Evolutionary conservation across 352 stramenopile species (phyloP), one percentile per base, ranked within the genome.

Genomic region (Phytophthora cryptogea): DNA sequence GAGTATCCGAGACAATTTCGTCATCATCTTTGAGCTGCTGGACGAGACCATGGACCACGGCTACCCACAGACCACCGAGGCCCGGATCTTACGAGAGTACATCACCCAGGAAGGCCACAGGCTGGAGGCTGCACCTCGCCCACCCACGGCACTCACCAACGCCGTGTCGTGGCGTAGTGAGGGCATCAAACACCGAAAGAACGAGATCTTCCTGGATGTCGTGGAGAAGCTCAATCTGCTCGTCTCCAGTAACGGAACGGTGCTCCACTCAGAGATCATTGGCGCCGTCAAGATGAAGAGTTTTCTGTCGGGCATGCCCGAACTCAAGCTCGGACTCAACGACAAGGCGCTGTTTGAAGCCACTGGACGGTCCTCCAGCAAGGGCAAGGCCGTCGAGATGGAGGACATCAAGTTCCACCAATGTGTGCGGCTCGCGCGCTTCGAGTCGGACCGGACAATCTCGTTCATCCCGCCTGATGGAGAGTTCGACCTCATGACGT

Each of bases 361-460:
- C 7, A 98, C 94, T 3, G 97, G 97, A 3, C 68, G 96, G 5
- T 63, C 77, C 11, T 82, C 83, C 8, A 77, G 76, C 42, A 96
- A 95, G 55, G 95, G 93, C 61, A 99, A 99, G 73, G 90, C 94
- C 9, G 95, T 99, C 0, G 97, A 99, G 70, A 92, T 99, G 74
- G 97, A 99, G 70, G 98, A 99, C 75, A 99, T 99, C 56, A 99
- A 99, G 76, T 99, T 99, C 74, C 97, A 99, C 81, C 97, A 99
- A 71, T 95, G 98, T 62, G 98, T 99, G 32, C 87, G 97, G 11
- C 88, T 99, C 11, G 96, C 97, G n/a, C 86, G 96, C 51, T 99
- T 99, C 56, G 97, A 99, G 73, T 99, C 99, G 53, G 97, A 99
- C 75, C 88, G 97, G 26, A 99, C 98, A 27, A 99, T 99, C 57